Conservation (phyloP, 1,284 basidiomycete genomes). For the Cerrena zonata region DNA sequence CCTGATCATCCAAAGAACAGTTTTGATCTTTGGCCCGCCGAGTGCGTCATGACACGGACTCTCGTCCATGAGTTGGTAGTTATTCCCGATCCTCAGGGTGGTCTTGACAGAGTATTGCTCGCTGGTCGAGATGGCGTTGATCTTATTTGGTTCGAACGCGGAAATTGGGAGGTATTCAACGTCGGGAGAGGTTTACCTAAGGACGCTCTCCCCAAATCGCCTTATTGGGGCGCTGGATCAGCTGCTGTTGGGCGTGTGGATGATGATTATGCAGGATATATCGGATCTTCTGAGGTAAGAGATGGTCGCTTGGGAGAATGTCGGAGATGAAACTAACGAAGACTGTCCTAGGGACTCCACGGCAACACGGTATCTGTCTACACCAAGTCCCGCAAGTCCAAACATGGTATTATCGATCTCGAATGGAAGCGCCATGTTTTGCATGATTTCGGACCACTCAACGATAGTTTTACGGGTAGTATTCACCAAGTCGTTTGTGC, state of each 20-base stretch:
- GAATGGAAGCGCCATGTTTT: slow-evolving; percentile 25
- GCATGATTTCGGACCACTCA: slow-evolving; percentile 24
- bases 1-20: slow-evolving; percentile 12
- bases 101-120: slow-evolving; percentile 23
- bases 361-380: slow-evolving; percentile 28
- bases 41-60: slow-evolving; percentile 14
- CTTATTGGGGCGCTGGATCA: slow-evolving; percentile 25
- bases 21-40: slow-evolving; percentile 13
- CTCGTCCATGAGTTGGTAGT: slow-evolving; percentile 25
- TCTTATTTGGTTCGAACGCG: slow-evolving; percentile 21
- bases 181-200: slow-evolving; percentile 21
- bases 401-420: slow-evolving; percentile 15
- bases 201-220: slow-evolving; percentile 7
- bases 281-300: slow-evolving; percentile 23
- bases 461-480: slow-evolving; percentile 21
- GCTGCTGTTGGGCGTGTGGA: slow-evolving; percentile 21
- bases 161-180: slow-evolving; percentile 13
- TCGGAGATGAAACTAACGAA: no score
- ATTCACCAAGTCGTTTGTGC: slow-evolving; percentile 23
- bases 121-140: slow-evolving; percentile 25
- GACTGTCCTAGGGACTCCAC: slow-evolving; percentile 29
- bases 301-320: no score
- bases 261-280: slow-evolving; percentile 26
- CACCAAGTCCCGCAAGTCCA: slow-evolving; percentile 16
- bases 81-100: slow-evolving; percentile 17